phyloP scores from a whole-genome alignment of 352 stramenopile species.

The Chrysophaeum taylorii region DNA sequence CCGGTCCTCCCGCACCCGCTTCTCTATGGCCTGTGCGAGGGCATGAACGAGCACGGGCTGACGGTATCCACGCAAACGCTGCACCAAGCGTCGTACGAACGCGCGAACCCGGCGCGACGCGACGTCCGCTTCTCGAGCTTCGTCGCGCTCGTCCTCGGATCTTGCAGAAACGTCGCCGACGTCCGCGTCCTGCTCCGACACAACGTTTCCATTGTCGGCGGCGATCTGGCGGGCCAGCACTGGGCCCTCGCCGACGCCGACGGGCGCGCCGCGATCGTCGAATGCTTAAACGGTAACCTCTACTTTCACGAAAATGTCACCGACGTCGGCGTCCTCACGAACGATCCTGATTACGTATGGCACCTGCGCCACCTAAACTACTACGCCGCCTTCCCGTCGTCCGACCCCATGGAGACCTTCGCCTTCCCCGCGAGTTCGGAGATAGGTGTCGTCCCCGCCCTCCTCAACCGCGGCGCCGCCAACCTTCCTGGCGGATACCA shows the following conservation, averaged over 20 bases:
- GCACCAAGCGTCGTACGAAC: neutral
- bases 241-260: conserved; percentile 9
- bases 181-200: neutral
- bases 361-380: conserved; percentile 16
- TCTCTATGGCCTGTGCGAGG: too few relatives aligned
- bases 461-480: conserved; percentile 6
- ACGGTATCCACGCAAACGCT: conserved; percentile 13
- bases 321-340: conserved; percentile 16
- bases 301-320: conserved; percentile 8
- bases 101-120: too few relatives aligned
- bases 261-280: neutral
- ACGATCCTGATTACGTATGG: conserved; percentile 18
- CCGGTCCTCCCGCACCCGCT: neutral
- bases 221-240: neutral
- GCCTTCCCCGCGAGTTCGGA: neutral
- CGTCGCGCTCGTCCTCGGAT: neutral
- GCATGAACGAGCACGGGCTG: conserved; percentile 22
- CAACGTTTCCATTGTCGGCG: neutral
- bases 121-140: conserved; percentile 2
- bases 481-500: conserved; percentile 2
- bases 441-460: neutral
- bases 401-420: too few relatives aligned
- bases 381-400: conserved; percentile 5
- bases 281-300: conserved; percentile 16
- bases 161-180: neutral